Conservation (phyloP, 495 filamentous ascomycete genomes). For the Talaromyces trachyspermus region DNA sequence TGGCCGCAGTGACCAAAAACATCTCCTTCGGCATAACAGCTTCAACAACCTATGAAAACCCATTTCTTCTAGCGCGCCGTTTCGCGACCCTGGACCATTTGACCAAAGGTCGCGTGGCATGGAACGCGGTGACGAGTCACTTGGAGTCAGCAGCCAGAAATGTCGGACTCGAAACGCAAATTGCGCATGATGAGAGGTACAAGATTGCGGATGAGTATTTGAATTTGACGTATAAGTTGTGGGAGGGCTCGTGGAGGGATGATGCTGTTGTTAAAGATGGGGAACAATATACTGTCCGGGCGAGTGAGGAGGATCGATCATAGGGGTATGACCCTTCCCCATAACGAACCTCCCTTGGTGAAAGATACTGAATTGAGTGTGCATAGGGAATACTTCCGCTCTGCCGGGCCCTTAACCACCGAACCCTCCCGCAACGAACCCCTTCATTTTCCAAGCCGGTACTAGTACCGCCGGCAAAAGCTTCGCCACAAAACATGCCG, state of each 20-base stretch:
- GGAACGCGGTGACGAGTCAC: conserved; percentile 56
- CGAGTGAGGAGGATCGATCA: no score
- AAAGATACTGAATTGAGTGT: no score
- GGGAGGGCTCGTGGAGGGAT: conserved; percentile 51
- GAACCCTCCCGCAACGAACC: no score
- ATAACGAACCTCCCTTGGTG: conserved; percentile 48
- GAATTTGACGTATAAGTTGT: conserved; percentile 51
- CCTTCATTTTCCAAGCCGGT: conserved; percentile 49
- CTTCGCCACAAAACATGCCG: conserved; percentile 50
- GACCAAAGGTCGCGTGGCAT: conserved; percentile 46
- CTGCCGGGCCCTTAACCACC: no score
- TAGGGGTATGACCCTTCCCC: conserved; percentile 50
- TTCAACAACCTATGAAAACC: conserved; percentile 47
- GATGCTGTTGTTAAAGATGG: conserved; percentile 48
- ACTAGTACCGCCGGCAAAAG: conserved; percentile 42
- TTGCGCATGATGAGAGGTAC: conserved; percentile 49
- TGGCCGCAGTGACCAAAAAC: conserved; percentile 50
- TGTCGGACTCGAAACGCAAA: conserved; percentile 27
- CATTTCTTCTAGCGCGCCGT: conserved; percentile 50
- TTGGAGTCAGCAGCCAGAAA: conserved; percentile 45
- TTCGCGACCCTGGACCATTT: conserved; percentile 54
- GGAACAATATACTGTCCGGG: conserved; percentile 42
- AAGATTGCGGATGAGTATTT: conserved; percentile 52
- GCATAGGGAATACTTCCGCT: no score
- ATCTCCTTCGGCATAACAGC: conserved; percentile 47